Evolutionary conservation across 78 protist species (phyloP), one percentile per base, ranked within the genome.

Genomic region (Dictyostelium firmibasis): DNA sequence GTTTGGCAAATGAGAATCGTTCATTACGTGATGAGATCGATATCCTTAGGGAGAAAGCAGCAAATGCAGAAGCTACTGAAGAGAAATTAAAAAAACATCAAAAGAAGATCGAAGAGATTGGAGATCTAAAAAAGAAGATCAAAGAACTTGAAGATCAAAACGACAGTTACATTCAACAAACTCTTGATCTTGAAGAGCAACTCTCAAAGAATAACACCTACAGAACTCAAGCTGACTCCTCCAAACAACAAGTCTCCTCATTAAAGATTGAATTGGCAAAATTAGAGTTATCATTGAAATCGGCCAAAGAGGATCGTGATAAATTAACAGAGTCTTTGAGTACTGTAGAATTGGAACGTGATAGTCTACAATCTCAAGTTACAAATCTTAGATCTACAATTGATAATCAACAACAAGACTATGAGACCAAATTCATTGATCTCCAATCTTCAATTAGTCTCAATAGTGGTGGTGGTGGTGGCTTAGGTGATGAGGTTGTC

Each of bases 11-110:
- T 35, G 94, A 89, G 35, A 89, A 89, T 62, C 41, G 94, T 27
- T 83, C 84, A 31, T 29, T 89, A 5, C 41, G 94, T 38, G 94
- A 89, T 35, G 94, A 93, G 29, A 86, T 93, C n/a, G 96, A 93
- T 78, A 81, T 93, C 8, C 82, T 93, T 16, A 18, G 91, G 18
- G 96, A 93, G 43, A 93, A 93, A 14, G 81, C 83, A 14, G 41
- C 67, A 18, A 74, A 50, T 29, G 91, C 85, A 0, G 96, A 93
- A 53, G 57, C 64, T 0, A 41, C 85, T 2, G 96, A 93, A 74
- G 91, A 93, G 50, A 93, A 86, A 31, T 31, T 93, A 16, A 93
- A 85, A 38, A 84, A 83, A n/a, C 76, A 72, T 81, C 84, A 93
- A 74, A 84, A 93, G 27, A 93, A 85, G 43, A 74, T 86, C 11